phyloP scores from a whole-genome alignment of 345 rosid genomes.

The Eucalyptus tenuipes region DNA sequence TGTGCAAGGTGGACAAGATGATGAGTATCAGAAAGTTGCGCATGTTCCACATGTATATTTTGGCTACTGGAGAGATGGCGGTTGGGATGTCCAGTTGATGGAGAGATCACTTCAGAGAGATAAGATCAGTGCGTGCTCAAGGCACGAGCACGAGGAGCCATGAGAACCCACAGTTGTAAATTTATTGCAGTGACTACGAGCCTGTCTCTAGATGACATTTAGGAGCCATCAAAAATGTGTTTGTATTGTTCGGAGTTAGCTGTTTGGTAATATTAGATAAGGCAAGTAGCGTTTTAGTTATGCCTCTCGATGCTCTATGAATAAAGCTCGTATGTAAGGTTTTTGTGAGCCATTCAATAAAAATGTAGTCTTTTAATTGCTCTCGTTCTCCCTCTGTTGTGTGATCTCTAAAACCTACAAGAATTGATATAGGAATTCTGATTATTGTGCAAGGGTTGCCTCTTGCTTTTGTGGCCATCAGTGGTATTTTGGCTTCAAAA shows the following conservation, averaged over 20 bases:
- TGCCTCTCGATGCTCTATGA: neutral
- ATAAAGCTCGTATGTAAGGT: neutral
- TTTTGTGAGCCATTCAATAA: neutral
- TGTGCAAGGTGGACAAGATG: neutral
- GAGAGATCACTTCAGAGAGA: neutral
- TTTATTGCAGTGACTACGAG: neutral
- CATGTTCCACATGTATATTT: slow-evolving; percentile 12
- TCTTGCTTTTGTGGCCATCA: slow-evolving; percentile 29
- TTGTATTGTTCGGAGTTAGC: neutral
- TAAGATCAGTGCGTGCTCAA: neutral
- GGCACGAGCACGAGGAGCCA: neutral
- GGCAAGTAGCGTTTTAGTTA: neutral
- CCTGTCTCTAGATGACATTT: neutral
- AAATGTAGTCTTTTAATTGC: neutral
- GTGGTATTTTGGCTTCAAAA: slow-evolving; percentile 20
- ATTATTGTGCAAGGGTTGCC: slow-evolving; percentile 9
- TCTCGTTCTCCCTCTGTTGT: neutral
- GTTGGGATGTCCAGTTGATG: slow-evolving; percentile 11
- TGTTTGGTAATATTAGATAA: neutral
- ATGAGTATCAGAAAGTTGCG: slow-evolving; percentile 4
- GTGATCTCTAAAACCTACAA: neutral
- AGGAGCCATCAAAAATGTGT: neutral
- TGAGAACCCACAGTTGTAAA: neutral
- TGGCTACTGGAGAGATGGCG: slow-evolving; percentile 15
- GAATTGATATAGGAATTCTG: neutral